These are phyloP conservation scores for Penicillium sp. DNA, from an alignment of 2,329 filamentous ascomycete genomes.

Conservation along the genomic window DNA sequence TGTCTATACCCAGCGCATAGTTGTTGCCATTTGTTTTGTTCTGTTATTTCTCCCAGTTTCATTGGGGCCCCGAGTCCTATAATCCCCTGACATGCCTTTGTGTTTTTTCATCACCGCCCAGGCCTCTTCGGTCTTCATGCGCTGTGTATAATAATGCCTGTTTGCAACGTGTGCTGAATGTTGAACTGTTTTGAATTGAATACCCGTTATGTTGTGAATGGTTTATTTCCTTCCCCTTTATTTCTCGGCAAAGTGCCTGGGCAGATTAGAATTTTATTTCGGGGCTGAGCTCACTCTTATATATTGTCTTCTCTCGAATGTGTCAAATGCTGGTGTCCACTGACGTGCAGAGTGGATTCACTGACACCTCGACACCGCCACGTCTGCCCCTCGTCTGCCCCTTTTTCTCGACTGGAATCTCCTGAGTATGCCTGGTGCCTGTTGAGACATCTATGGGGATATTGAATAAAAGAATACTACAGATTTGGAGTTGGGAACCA, in stretches of 20 bases:
- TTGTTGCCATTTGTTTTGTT: constrained; percentile 8
- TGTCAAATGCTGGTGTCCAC: constrained; percentile 1
- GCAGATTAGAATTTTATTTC: background rate
- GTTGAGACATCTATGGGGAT: background rate
- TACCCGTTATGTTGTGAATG: constrained; percentile 13
- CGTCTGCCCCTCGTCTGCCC: constrained; percentile 8
- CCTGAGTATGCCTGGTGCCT: too few species aligned
- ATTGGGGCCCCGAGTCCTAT: constrained; percentile 9
- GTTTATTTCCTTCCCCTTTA: constrained; percentile 3
- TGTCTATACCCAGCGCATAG: constrained; percentile 22
- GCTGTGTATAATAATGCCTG: constrained; percentile 22
- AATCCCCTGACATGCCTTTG: constrained; percentile 9
- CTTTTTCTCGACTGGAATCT: background rate
- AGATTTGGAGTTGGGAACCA: background rate
- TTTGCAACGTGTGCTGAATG: constrained; percentile 6
- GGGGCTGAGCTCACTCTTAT: background rate
- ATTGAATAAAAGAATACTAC: background rate
- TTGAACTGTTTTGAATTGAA: constrained; percentile 12
- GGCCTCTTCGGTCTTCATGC: constrained; percentile 9
- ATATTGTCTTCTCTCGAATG: background rate
- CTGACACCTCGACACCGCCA: constrained; percentile 9
- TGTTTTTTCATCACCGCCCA: constrained; percentile 12
- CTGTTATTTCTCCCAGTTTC: background rate
- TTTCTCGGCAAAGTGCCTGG: constrained; percentile 6
- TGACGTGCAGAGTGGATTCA: constrained; percentile 4